Base-by-base conservation (phyloP, 352 stramenopile genomes). In the Phytophthora fragariaefolia region DNA sequence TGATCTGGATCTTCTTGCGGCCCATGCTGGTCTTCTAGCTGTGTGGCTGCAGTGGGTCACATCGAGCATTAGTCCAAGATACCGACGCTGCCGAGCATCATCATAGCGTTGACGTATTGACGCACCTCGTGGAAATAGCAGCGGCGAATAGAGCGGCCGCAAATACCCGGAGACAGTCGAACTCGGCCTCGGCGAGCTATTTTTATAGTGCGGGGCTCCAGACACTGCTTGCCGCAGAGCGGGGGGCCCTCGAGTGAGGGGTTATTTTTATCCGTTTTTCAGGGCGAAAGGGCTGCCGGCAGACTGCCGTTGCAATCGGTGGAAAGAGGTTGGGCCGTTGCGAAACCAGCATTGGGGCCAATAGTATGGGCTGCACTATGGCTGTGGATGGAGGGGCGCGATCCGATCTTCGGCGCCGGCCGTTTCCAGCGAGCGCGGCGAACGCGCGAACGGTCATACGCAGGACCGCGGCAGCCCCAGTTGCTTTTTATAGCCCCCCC, bases 1-100 rank as follows among this genome's bases (percentile, higher is more conserved):
- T 85, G 66, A 95, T 95, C 75, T 95, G 89, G 64, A 95, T 95
- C 76, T 95, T 95, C 81, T 95, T 95, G 71, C 86, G 84, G 70
- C 86, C 86, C 86, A 93, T 93, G 23, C 3, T 86, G 18, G 17
- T 10, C 22, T 1, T 57, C 18, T 45, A 54, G 32, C 56, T 43
- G 0, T 23, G 62, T n/a, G 34, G 22, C 38, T 68, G 34, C 40
- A 46, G 50, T 43, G 0, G 27, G 22, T n/a, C 30, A 56, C 24
- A 46, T 2, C 46, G 4, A 67, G 20, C 53, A 62, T 30, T 18
- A 22, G 42, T 40, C n/a, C n/a, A n/a, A n/a, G n/a, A n/a, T n/a
- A n/a, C n/a, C n/a, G n/a, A n/a, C n/a, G n/a, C n/a, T n/a, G n/a
- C n/a, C n/a, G n/a, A n/a, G 15, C 52, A 59, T 62, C 43, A 59